phyloP scores from a whole-genome alignment of 2,329 filamentous ascomycete genomes.

The Cladosporium austrohemisphaericum region DNA sequence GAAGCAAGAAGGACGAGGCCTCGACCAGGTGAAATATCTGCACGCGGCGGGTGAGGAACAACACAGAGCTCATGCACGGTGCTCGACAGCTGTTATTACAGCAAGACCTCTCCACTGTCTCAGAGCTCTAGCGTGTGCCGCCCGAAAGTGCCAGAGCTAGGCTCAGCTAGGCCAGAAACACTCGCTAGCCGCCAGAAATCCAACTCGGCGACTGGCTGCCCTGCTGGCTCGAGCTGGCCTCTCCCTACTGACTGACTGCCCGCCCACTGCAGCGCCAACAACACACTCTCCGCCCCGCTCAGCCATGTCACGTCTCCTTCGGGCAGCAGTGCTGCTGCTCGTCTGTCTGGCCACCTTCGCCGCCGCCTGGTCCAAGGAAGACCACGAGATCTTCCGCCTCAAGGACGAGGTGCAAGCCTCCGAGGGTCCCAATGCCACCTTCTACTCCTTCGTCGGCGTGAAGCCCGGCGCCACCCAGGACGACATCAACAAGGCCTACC shows the following conservation, averaged over 20 bases:
- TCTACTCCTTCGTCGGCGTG: slow-evolving; percentile 89
- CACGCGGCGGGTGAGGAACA: too few species aligned
- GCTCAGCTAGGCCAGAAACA: too few species aligned
- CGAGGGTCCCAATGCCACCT: slow-evolving; percentile 76
- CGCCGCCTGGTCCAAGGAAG: slow-evolving; percentile 85
- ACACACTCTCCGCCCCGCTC: neutral
- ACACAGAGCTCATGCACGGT: too few species aligned
- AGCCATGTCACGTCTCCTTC: slow-evolving; percentile 64
- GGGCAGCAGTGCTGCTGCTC: slow-evolving; percentile 66
- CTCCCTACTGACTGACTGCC: neutral
- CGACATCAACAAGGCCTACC: slow-evolving; percentile 90
- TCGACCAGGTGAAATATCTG: too few species aligned
- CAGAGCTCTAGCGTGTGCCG: too few species aligned
- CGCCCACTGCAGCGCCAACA: neutral
- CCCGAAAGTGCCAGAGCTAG: too few species aligned
- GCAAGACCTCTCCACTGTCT: too few species aligned
- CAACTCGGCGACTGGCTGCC: too few species aligned
- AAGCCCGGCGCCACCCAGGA: slow-evolving; percentile 70
- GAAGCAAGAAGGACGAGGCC: too few species aligned
- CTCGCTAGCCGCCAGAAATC: too few species aligned
- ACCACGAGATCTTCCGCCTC: slow-evolving; percentile 96
- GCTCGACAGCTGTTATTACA: too few species aligned
- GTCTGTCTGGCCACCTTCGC: slow-evolving; percentile 63
- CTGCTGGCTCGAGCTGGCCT: too few species aligned
- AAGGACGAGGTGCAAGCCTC: slow-evolving; percentile 75